Evolutionary conservation across 148 eudicot species (phyloP), one percentile per base, ranked within the genome.

Genomic region (Selenicereus undatus): DNA sequence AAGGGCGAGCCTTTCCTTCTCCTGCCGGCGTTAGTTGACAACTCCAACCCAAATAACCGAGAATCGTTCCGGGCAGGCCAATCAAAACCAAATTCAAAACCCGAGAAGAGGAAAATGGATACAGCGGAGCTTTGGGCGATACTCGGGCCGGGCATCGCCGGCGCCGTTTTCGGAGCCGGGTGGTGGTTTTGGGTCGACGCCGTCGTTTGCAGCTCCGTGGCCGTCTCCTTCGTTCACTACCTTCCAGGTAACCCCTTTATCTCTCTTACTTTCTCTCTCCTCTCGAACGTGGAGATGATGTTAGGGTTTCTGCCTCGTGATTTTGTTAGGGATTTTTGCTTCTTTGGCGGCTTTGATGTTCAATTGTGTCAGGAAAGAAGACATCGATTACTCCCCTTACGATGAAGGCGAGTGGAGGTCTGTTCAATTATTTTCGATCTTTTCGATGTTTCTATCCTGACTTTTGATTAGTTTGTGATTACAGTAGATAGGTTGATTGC

Each of bases 141-240:
- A 71, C 90, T 95, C 87, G 98, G 97, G 42, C 98, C 98, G 24
- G 98, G 96, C 12, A 50, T 91, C 4, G 84, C 98, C 82, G 97
- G 98, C 21, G 97, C 94, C 4, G 88, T 95, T 3, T 93, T 95
- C 92, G 98, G 98, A 50, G 87, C 96, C 65, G 98, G 98, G 2
- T 95, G 98, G 98, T 95, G 98, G 98, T 95, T 95, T 82, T 95
- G 98, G 97, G 91, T 95, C 11, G 98, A 95, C 87, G 98, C 98
- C 85, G 98, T 94, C 42, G 98, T 94, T 65, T 94, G 98, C 81
- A 93, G 95, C 71, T 77, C 95, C 71, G 91, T 93, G 76, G 36
- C 88, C 69, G 86, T 95, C 81, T 89, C 98, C 36, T 95, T 95
- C 86, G 86, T 95, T 68, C 96, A 95, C 85, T 95, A 95, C 77